These are phyloP conservation scores for Heliamphora pulchella DNA, from an alignment of 179 eudicot species.

Conservation along the genomic window DNA sequence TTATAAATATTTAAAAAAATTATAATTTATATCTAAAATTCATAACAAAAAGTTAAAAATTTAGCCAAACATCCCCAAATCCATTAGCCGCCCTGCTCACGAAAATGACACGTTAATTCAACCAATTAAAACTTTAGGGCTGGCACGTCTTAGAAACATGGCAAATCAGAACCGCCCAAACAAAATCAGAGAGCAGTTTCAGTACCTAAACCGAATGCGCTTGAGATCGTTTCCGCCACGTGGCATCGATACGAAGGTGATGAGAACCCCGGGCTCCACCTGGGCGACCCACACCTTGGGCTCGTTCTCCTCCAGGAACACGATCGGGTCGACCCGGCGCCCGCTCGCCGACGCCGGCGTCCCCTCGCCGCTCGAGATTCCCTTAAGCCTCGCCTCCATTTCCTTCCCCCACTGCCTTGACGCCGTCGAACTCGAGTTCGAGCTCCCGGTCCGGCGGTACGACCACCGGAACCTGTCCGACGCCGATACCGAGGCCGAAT, in stretches of 20 bases:
- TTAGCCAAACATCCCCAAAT: not conserved
- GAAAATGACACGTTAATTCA: not conserved
- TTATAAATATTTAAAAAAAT: too few species aligned
- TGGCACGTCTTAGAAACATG: not conserved
- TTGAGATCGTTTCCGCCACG: conserved; percentile 88
- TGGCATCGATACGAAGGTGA: conserved; percentile 75
- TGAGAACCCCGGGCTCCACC: conserved; percentile 89
- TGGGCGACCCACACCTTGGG: conserved; percentile 99
- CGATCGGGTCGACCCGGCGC: conserved; percentile 60
- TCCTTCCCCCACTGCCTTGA: conserved; percentile 76
- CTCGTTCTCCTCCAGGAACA: conserved; percentile 73
- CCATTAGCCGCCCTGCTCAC: not conserved
- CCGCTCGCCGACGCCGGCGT: conserved; percentile 63
- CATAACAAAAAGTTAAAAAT: too few species aligned
- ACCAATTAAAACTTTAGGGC: conserved; percentile 2
- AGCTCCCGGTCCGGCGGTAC: conserved; percentile 52
- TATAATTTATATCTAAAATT: too few species aligned
- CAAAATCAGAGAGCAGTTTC: not conserved
- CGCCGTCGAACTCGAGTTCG: conserved; percentile 48
- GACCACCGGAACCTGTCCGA: conserved; percentile 45
- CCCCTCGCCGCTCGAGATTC: conserved; percentile 51
- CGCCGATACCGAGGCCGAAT: conserved; percentile 20
- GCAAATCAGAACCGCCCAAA: conserved; percentile 15
- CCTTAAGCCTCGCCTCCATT: conserved; percentile 86
- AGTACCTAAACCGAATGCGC: conserved; percentile 79